Base-by-base conservation (phyloP, 1,284 basidiomycete species). In the Ustilago shanxiensis region DNA sequence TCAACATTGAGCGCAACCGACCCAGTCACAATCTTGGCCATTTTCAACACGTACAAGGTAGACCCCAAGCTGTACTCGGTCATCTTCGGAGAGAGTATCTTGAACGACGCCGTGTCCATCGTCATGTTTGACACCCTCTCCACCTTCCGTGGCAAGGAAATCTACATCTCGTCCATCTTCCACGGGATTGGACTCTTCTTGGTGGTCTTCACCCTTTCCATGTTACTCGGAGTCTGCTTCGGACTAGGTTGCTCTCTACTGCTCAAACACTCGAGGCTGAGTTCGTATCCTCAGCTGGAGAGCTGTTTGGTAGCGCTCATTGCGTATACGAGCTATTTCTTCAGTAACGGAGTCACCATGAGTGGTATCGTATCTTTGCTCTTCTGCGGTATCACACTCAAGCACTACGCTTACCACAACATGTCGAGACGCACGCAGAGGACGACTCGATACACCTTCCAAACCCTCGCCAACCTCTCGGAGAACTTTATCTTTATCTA, bases 401-500 rank as follows among this genome's bases (percentile, higher is more conserved):
- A 99, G 87, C 97, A 99, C 86, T 99, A 99, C 84, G 96, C 96
- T 3, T 98, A 98, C 86, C 95, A 98, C 88, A 99, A 94, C 65
- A 99, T 99, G 96, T 98, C 95, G 4, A 90, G 90, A 28, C 91
- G 93, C 61, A 98, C 97, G 0, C 97, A 99, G 85, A 90, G 93
- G 50, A 93, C 95, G 13, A 95, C 93, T n/a, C 95, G 96, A 86
- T 97, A 95, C 88, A 95, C 80, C 18, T 83, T 86, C 66, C 83
- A 84, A 53, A 86, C 84, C 3, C 72, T 86, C 13, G 82, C 84
- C 52, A 85, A 66, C 45, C 90, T 99, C 24, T 95, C 94, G 26
- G 97, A 99, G 88, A 99, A 99, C 87, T 99, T 99, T 86, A 98
- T 99, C 87, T 99, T 99, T 88, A 95, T 99, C 85, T 99, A 99